Base-by-base conservation (phyloP, 139 green algal genomes). In the Picochlorum sp. region DNA sequence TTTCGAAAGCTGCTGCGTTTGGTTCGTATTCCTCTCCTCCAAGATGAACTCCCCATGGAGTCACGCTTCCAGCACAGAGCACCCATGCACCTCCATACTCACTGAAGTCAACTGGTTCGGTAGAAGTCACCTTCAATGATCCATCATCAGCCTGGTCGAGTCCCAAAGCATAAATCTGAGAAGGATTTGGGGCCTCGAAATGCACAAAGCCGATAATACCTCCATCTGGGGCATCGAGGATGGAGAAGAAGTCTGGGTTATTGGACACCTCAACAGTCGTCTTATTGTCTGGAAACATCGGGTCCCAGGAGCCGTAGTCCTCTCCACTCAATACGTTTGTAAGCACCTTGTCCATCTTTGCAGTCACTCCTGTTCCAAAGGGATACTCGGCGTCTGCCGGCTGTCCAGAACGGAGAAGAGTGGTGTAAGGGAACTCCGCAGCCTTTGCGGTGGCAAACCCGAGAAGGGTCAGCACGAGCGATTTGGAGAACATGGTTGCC, bases 11-110 rank as follows among this genome's bases (percentile, higher is more conserved):
- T 15, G 47, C 37, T 26, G 69, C 69, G 13, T 79, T 62, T 4
- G 73, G 73, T 57, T 79, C 73, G 21, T 77, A 79, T 62, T 79
- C 73, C 49, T 79, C 73, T 30, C 54, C 61, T 23, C 45, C 73
- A 44, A 79, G 38, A 56, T 76, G 73, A 57, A 57, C 50, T 52
- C 34, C 30, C 72, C 72, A 78, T 49, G 72, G 72, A 24, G 72
- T 63, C 34, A 71, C 45, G 23, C 20, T 51, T 49, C 72, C 72
- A n/a, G 51, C 51, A 49, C 47, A 70, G 51, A 45, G 37, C 45
- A 49, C 55, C 51, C 41, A 57, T 15, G 15, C 45, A 6, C 28
- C 52, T 13, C 18, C 34, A 66, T 21, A 67, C 31, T 45, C 41
- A 15, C 8, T 41, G 26, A 26, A 24, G n/a, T 44, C 52, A 30